These are phyloP conservation scores for Whalleya microplaca DNA, from an alignment of 2,329 filamentous ascomycete species.

Conservation along the genomic window DNA sequence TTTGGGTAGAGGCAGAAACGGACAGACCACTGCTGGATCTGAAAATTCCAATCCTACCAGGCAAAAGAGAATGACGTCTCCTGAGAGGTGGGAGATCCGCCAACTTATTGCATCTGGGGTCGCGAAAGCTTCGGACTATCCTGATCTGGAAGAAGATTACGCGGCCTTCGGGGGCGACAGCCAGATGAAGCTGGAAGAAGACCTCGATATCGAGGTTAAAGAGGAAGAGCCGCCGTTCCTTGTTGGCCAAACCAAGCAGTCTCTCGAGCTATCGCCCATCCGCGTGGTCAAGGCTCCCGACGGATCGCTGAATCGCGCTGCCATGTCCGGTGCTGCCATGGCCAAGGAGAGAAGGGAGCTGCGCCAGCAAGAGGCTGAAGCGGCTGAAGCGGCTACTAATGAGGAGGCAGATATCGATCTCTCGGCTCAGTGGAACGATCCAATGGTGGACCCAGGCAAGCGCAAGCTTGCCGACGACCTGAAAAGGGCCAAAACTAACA, in stretches of 20 bases:
- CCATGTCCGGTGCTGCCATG: slow-evolving; percentile 87
- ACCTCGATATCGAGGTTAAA: slow-evolving; percentile 94
- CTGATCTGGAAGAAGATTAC: slow-evolving; percentile 92
- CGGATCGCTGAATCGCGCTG: slow-evolving; percentile 92
- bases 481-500: slow-evolving; percentile 65
- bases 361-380: slow-evolving; percentile 84
- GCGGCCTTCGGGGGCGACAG: slow-evolving; percentile 84
- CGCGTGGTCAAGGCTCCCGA: slow-evolving; percentile 96
- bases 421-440: slow-evolving; percentile 92
- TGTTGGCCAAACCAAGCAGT: slow-evolving; percentile 94
- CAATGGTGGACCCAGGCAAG: slow-evolving; percentile 85
- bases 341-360: slow-evolving; percentile 90
- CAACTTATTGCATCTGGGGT: slow-evolving; percentile 96
- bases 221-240: slow-evolving; percentile 97
- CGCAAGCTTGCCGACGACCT: slow-evolving; percentile 89
- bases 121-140: slow-evolving; percentile 89
- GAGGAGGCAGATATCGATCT: slow-evolving; percentile 82
- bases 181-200: slow-evolving; percentile 90
- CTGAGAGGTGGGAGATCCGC: slow-evolving; percentile 95
- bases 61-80: slow-evolving; percentile 91
- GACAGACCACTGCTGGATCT: slow-evolving; percentile 66
- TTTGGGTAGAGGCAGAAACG: slow-evolving; percentile 63
- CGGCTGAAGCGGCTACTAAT: too few species aligned
- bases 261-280: slow-evolving; percentile 91
- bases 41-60: slow-evolving; percentile 58